Percentiles rank a stretch among this genome's conserved stretches.
phyloP scores from a whole-genome alignment of 257 asterid species.

The Ligustrum vulgare region DNA sequence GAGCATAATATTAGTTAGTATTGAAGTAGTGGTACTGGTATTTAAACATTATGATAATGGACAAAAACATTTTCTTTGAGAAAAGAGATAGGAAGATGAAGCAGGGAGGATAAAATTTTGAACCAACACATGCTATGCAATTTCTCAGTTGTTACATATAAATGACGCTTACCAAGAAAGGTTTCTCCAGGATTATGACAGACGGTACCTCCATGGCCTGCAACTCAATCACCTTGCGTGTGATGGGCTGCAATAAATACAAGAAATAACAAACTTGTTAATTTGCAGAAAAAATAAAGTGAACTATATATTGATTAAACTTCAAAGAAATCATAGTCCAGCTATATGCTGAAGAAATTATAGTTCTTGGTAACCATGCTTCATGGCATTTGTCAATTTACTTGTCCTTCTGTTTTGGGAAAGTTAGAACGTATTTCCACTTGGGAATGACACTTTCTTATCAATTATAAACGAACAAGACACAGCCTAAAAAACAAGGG shows the following conservation, averaged over 20 bases:
- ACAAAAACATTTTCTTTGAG: conserved; percentile 6
- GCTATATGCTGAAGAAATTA: too few species aligned
- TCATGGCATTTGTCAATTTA: neutral
- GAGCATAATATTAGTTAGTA: neutral
- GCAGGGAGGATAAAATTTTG: neutral
- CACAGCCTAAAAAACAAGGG: neutral
- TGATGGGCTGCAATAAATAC: conserved; percentile 58
- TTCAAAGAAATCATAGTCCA: neutral
- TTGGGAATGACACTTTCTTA: neutral
- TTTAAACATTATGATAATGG: neutral
- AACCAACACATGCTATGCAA: conserved; percentile 17
- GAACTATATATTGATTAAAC: neutral
- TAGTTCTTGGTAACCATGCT: neutral
- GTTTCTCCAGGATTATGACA: conserved; percentile 68
- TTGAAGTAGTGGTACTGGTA: neutral
- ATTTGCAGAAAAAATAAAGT: neutral
- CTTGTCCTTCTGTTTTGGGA: too few species aligned
- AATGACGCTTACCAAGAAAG: conserved; percentile 63
- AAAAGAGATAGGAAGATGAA: conserved; percentile 8
- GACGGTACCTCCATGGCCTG: conserved; percentile 76
- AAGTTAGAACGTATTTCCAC: neutral
- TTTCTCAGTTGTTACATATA: neutral
- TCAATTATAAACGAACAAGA: neutral
- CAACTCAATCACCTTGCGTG: conserved; percentile 77
- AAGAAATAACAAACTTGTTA: neutral